These are phyloP conservation scores for Cyclotella sp. DNA, from an alignment of 108 stramenopile genomes.

Conservation along the genomic window DNA sequence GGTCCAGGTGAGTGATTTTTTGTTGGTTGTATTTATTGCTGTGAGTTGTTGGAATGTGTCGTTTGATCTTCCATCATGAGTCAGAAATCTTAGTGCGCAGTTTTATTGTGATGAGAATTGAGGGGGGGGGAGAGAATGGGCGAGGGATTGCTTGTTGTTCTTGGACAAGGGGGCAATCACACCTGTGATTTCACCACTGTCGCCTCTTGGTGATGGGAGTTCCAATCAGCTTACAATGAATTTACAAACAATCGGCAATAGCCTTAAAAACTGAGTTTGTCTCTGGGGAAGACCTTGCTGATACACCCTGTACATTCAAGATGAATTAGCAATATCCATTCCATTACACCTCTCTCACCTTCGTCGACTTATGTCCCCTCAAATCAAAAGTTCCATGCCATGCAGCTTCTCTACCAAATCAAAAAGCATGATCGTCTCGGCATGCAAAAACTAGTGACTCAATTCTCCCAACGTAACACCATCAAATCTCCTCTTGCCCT, in stretches of 20 bases:
- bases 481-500: conserved; percentile 92
- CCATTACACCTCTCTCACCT: conserved; percentile 6
- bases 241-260: too few species aligned
- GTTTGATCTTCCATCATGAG: not conserved
- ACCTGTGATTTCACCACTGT: too few species aligned
- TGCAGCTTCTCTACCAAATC: conserved; percentile 98
- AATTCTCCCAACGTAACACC: conserved; percentile 90
- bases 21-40: not conserved
- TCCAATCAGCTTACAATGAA: too few species aligned
- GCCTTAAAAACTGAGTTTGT: too few species aligned
- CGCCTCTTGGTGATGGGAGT: too few species aligned
- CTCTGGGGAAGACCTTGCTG: too few species aligned
- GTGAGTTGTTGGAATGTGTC: not conserved
- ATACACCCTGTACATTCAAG: not conserved
- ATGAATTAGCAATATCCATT: not conserved
- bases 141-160: not conserved
- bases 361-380: not conserved
- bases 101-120: not conserved
- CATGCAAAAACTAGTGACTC: conserved; percentile 94
- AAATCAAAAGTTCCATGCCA: conserved; percentile 89
- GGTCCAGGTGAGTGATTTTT: conserved; percentile 79
- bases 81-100: not conserved
- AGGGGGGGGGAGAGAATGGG: not conserved
- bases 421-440: conserved; percentile 97
- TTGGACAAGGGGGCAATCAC: too few species aligned